Percentiles rank a stretch among this genome's conserved stretches.
These are phyloP conservation scores for Pythium guiyangense DNA, from an alignment of 352 stramenopile species.

Conservation along the genomic window DNA sequence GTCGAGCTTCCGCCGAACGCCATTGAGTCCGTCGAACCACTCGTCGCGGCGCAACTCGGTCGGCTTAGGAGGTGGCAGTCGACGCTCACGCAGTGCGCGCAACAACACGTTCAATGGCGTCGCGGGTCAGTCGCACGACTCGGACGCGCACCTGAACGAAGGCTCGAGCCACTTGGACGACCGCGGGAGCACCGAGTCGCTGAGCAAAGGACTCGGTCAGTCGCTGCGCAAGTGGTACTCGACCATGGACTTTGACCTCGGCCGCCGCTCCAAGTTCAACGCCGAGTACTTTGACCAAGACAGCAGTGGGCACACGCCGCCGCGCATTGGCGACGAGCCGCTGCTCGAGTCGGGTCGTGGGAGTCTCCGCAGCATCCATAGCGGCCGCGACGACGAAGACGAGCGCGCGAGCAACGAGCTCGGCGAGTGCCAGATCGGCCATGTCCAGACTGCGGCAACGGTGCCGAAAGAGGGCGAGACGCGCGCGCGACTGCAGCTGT, in stretches of 20 bases:
- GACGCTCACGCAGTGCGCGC: conserved; percentile 1
- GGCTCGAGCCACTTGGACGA: conserved; percentile 1
- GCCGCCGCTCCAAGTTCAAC: conserved; percentile 70
- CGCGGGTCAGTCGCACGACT: conserved; percentile 1
- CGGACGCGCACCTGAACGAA: conserved; percentile 6
- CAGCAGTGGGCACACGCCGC: conserved; percentile 22
- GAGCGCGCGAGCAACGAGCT: conserved; percentile 36
- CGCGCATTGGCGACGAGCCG: conserved; percentile 32
- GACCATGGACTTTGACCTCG: conserved; percentile 65
- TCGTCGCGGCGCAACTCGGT: conserved; percentile 14
- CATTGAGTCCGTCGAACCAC: conserved; percentile 31
- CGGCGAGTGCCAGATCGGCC: conserved; percentile 75
- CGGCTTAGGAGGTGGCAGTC: not conserved
- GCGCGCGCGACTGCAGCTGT: conserved; percentile 61
- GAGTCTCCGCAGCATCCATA: conserved; percentile 31
- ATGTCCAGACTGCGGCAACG: conserved; percentile 77
- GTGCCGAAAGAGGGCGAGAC: conserved; percentile 79
- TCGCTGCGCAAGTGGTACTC: conserved; percentile 78
- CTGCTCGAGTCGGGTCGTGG: conserved; percentile 48
- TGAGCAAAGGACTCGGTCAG: conserved; percentile 41
- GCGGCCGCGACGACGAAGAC: conserved; percentile 29
- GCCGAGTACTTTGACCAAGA: conserved; percentile 75
- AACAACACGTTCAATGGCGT: conserved; percentile 11
- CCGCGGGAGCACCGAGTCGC: conserved; percentile 43
- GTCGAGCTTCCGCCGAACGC: conserved; percentile 46